These are phyloP conservation scores for Omphalea diandra DNA, from an alignment of 441 rosid genomes.

Conservation along the genomic window DNA sequence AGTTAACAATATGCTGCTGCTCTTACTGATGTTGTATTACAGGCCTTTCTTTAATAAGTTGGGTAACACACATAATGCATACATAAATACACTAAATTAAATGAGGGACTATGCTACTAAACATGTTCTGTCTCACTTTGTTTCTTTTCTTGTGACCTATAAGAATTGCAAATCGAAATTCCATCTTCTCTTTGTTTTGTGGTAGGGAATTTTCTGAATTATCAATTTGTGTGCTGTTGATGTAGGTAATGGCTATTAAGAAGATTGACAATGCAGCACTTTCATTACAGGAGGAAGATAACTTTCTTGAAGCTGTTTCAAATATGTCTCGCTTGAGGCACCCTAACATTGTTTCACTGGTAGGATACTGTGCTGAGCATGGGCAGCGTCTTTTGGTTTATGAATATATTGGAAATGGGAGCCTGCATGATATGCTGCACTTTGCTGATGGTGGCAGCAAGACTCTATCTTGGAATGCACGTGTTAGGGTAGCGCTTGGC, in stretches of 20 bases:
- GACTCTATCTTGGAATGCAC: slow-evolving; percentile 82
- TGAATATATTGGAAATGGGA: slow-evolving; percentile 67
- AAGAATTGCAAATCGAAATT: no score
- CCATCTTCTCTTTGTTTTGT: neutral
- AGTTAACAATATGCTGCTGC: neutral
- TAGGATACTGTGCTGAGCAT: slow-evolving; percentile 90
- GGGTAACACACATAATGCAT: no score
- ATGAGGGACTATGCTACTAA: neutral
- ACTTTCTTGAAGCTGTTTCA: slow-evolving; percentile 86
- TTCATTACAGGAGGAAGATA: slow-evolving; percentile 88
- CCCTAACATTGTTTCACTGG: slow-evolving; percentile 75
- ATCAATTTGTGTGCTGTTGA: slow-evolving; percentile 20
- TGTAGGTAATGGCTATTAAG: slow-evolving; percentile 79
- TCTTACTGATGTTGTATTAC: neutral
- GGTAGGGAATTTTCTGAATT: neutral
- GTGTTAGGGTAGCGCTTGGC: slow-evolving; percentile 96
- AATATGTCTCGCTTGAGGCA: slow-evolving; percentile 92
- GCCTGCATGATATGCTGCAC: slow-evolving; percentile 81
- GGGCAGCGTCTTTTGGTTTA: slow-evolving; percentile 92
- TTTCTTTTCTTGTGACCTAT: neutral
- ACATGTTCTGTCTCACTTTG: neutral
- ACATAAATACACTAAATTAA: neutral
- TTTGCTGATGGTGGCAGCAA: slow-evolving; percentile 68
- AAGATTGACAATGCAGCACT: slow-evolving; percentile 89
- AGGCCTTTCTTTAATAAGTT: neutral